Evolutionary conservation across 2,329 filamentous ascomycete species (phyloP).

Genomic region (Ambrosiella beaveri): DNA sequence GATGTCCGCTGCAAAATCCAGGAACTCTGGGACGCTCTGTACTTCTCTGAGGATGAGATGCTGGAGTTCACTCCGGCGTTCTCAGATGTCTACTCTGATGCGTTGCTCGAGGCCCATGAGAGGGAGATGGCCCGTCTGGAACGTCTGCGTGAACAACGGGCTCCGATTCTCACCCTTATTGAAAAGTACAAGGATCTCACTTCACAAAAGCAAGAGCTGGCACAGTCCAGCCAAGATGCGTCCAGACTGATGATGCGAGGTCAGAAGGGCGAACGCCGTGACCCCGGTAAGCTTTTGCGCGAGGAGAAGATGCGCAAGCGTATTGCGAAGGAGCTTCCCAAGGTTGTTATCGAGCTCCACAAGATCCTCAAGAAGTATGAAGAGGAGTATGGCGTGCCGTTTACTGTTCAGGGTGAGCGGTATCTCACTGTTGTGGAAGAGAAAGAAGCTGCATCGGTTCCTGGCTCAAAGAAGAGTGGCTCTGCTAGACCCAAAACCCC

Average conservation of each 20-base stretch:
- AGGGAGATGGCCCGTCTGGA: constrained; percentile 73
- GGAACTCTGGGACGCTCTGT: constrained; percentile 85
- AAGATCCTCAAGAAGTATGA: constrained; percentile 78
- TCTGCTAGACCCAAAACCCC: constrained; percentile 25
- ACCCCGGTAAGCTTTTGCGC: constrained; percentile 79
- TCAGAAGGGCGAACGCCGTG: constrained; percentile 82
- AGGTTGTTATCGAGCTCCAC: constrained; percentile 67
- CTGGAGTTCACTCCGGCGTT: constrained; percentile 94
- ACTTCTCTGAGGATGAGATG: constrained; percentile 97
- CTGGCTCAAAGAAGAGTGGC: constrained; percentile 26
- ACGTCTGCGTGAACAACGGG: constrained; percentile 67
- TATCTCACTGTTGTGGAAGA: constrained; percentile 75
- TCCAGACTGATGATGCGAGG: constrained; percentile 83
- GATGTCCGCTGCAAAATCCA: constrained; percentile 81
- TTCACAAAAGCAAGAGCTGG: constrained; percentile 70
- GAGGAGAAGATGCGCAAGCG: constrained; percentile 99
- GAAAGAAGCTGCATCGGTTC: constrained; percentile 25
- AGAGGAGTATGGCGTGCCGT: constrained; percentile 82
- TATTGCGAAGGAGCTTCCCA: constrained; percentile 89
- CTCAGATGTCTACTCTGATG: constrained; percentile 92
- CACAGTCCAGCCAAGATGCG: constrained; percentile 84
- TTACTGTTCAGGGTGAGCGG: constrained; percentile 79
- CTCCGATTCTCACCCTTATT: constrained; percentile 64
- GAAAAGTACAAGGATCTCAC: constrained; percentile 71
- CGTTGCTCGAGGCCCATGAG: constrained; percentile 85